Base-by-base conservation (phyloP, 2,329 filamentous ascomycete genomes). In the Cercospora zeae-maydis region DNA sequence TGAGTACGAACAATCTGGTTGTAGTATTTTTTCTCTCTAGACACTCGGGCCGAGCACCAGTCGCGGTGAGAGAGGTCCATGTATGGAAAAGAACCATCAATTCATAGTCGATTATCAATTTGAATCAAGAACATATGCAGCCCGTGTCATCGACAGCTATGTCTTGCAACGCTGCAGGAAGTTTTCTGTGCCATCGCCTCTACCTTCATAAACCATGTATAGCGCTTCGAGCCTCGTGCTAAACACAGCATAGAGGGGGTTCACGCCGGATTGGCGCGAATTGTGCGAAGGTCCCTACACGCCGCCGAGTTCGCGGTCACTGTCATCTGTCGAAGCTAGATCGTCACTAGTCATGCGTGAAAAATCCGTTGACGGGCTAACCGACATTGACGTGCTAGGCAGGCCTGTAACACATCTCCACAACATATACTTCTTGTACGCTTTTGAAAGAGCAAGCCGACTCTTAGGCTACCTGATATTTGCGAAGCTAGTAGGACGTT, bases 351-450 rank as follows among this genome's bases (percentile, higher is more conserved):
- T 7, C 21, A 10, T 24, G 39, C 39, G 13, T 11, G 10, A 13
- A 45, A 3, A 19, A 13, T 0, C 16, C 2, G 21, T 13, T 45
- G 16, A 19, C 19, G 1, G 19, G 39, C 5, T 2, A 9, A 10
- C 24, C 24, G 24, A 27, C 24, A n/a, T n/a, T n/a, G n/a, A n/a
- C 24, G 24, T 27, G 3, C 24, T 27, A 6, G 6, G 24, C 24
- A 27, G 24, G 24, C 24, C 3, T 96, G 79, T 45, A 96, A 90
- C 71, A 81, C 81, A 75, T 92, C 89, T 75, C 89, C 90, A 82
- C 36, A 39, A 16, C 8, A 39, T 9, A 39, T 39, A 39, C 24
- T 16, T 11, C 47, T 13, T 24, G 24, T 30, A 33, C 24, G 13
- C 31, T 24, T 31, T 8, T 16, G 24, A 16, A 3, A 16, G 19